Evolutionary conservation across 768 basidiomycete genomes (phyloP), one percentile per base, ranked within the genome.

Genomic region (Lentinus brumalis): DNA sequence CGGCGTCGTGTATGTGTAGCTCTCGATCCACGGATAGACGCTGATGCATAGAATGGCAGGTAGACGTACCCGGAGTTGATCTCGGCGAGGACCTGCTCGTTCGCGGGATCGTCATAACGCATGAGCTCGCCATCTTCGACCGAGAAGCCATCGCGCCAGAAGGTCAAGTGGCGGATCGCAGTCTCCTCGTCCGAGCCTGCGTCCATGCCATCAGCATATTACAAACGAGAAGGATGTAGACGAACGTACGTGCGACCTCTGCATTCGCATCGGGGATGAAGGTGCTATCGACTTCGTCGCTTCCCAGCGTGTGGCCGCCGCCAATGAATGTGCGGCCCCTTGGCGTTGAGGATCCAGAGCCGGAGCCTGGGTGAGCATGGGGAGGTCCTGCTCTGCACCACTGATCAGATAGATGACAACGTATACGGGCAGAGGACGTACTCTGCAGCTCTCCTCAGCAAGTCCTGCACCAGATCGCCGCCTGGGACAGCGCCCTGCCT

Each of bases 71-170:
- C 94, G 6, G 86, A 74, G 64, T 93, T 86, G 63, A 98, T 91
- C 60, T 92, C 87, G 1, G 79, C 78, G 7, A 98, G 77, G 11
- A 94, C 74, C 55, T 82, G 80, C 44, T 84, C 79, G 64, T 94
- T 86, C 16, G 77, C 79, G 0, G 92, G 91, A 62, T 95, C 86
- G 58, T 91, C 89, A 71, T 97, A 97, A 21, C 82, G 78, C 83
- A 91, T 83, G 56, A 98, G 77, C 32, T 88, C 87, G 5, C 94
- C 93, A 63, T 94, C 92, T 69, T 97, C 92, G 47, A 98, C 83
- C 50, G 87, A 87, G 75, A 97, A 98, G 0, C 97, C 97, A 61
- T 98, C 84, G 42, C 87, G 82, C 96, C 96, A 98, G 76, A 98
- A 92, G 0, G 89, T 95, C 45, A 98, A 77, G 57, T 84, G 81